Evolutionary conservation across 176 grass and related monocot genomes (phyloP).

Genomic region (Oryza rufipogon): DNA sequence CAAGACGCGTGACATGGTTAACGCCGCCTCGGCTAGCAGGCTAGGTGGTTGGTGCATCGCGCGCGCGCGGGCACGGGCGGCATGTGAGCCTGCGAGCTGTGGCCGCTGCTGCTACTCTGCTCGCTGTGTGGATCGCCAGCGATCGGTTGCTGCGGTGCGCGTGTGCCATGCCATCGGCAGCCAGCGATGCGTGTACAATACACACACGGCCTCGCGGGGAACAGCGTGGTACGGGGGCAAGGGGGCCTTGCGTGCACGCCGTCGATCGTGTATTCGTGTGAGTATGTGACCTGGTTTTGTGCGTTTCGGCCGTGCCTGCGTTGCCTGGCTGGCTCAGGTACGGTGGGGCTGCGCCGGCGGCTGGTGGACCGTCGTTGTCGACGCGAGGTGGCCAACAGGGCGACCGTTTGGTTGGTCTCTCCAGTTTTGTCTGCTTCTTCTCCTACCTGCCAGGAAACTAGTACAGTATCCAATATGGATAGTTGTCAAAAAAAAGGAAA

Average conservation of each 20-base stretch:
- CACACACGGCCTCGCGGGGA: neutral
- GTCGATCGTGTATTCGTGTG: constrained; percentile 13
- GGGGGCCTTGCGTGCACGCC: neutral
- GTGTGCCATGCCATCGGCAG: neutral
- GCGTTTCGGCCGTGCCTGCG: constrained; percentile 22
- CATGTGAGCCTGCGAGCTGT: neutral
- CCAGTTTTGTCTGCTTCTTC: neutral
- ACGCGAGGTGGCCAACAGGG: constrained; percentile 1
- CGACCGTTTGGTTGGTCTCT: neutral
- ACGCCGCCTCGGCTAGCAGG: neutral
- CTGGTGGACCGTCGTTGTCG: constrained; percentile 43
- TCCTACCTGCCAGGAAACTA: neutral
- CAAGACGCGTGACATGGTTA: constrained; percentile 23
- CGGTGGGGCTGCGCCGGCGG: constrained; percentile 29
- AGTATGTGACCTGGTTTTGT: constrained; percentile 25
- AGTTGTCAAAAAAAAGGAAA: no score
- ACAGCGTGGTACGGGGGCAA: neutral
- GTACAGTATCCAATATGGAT: neutral
- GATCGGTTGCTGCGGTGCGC: neutral
- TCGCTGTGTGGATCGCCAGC: neutral
- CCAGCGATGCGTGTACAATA: neutral
- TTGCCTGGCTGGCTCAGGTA: neutral
- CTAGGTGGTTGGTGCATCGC: neutral
- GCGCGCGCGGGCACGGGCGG: neutral
- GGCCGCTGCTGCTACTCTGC: neutral